A percentile compares a stretch with the other conserved stretches of the same genome.
Conservation (phyloP, 2,329 filamentous ascomycete genomes). For the Elsinoe arachidis region DNA sequence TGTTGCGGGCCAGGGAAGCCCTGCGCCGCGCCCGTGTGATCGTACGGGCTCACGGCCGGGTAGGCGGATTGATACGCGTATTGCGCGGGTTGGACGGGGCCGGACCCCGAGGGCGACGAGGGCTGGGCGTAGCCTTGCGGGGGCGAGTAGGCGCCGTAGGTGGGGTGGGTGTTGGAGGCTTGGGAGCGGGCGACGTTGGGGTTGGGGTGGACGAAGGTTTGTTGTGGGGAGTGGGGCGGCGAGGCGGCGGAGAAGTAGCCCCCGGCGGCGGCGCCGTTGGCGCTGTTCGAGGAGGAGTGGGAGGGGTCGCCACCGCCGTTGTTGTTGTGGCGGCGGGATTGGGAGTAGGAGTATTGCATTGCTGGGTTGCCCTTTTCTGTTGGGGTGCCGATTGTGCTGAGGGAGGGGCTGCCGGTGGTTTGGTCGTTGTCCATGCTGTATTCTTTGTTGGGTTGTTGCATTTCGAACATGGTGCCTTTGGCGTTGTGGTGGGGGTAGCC, state of each 20-base stretch:
- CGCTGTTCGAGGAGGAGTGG: not conserved
- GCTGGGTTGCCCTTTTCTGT: constrained; percentile 15
- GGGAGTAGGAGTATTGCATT: constrained; percentile 12
- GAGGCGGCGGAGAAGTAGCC: constrained; percentile 9
- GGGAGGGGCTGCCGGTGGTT: constrained; percentile 14
- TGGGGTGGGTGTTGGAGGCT: not conserved
- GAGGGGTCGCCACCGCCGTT: constrained; percentile 11
- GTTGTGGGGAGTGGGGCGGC: not conserved
- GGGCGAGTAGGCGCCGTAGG: constrained; percentile 1
- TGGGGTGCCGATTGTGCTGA: constrained; percentile 25
- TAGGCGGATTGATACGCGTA: constrained; percentile 1
- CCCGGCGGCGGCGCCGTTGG: not conserved
- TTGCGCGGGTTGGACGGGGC: not conserved
- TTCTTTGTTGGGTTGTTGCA: constrained; percentile 20
- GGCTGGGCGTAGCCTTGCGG: constrained; percentile 7
- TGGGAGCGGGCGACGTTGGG: constrained; percentile 12
- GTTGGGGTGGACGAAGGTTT: constrained; percentile 12
- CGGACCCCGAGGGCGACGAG: not conserved
- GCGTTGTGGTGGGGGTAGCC: constrained; percentile 15
- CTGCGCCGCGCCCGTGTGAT: not conserved
- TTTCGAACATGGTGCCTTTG: constrained; percentile 26
- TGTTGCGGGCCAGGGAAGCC: not conserved
- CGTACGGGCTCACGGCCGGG: constrained; percentile 3
- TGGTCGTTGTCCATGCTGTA: constrained; percentile 18
- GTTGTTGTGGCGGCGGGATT: not conserved